Conservation (phyloP, 2,329 filamentous ascomycete genomes). For the Penicillium sp. region DNA sequence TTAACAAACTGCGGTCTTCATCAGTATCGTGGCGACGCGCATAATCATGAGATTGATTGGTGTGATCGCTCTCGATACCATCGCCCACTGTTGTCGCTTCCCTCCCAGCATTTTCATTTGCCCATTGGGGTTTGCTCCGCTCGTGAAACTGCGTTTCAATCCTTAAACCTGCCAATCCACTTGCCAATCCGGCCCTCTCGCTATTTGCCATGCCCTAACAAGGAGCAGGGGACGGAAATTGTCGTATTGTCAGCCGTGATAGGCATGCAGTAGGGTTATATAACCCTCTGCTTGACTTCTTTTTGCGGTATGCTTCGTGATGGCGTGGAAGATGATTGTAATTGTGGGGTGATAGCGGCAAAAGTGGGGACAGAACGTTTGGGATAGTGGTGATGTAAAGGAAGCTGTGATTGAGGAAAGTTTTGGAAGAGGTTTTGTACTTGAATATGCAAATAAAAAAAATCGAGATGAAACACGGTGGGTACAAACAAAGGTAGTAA, state of each 20-base stretch:
- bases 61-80: constrained; percentile 40
- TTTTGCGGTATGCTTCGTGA: constrained; percentile 9
- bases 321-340: constrained; percentile 13
- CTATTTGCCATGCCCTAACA: constrained; percentile 39
- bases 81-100: constrained; percentile 27
- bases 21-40: constrained; percentile 37
- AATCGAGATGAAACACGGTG: neutral
- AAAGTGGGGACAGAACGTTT: constrained; percentile 16
- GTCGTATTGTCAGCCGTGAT: constrained; percentile 12
- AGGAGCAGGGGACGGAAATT: constrained; percentile 18
- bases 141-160: constrained; percentile 39
- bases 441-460: neutral
- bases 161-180: constrained; percentile 35
- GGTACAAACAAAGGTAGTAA: constrained; percentile 2
- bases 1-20: constrained; percentile 40
- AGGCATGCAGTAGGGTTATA: constrained; percentile 22
- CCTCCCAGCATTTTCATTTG: constrained; percentile 23
- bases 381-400: neutral
- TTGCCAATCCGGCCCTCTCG: constrained; percentile 28
- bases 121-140: constrained; percentile 26
- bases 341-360: constrained; percentile 22
- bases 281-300: constrained; percentile 17
- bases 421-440: neutral
- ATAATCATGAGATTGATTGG: constrained; percentile 35
- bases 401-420: neutral